Percentiles rank a stretch among this genome's conserved stretches.
phyloP scores from a whole-genome alignment of 768 basidiomycete species.

The Pisolithus microcarpus region DNA sequence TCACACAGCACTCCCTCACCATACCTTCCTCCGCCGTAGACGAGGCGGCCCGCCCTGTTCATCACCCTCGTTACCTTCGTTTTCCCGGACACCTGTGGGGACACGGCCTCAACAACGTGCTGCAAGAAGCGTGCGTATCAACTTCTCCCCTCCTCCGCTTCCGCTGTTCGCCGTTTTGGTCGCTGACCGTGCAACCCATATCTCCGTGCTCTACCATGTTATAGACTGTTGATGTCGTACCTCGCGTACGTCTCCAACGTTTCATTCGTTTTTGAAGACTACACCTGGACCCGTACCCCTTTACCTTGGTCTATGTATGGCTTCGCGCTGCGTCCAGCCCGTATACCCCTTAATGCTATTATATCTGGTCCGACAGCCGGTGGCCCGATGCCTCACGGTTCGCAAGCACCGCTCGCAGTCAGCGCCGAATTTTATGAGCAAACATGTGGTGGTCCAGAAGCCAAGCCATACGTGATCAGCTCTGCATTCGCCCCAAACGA shows the following conservation, averaged over 20 bases:
- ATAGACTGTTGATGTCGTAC: constrained; percentile 44
- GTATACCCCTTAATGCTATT: constrained; percentile 53
- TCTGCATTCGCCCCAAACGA: constrained; percentile 30
- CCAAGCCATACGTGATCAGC: constrained; percentile 27
- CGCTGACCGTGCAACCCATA: background rate
- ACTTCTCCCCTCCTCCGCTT: background rate
- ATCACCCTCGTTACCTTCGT: constrained; percentile 32
- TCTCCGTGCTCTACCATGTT: background rate
- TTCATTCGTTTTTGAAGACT: constrained; percentile 58
- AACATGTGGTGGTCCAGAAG: constrained; percentile 36
- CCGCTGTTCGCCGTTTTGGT: background rate
- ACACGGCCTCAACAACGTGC: constrained; percentile 53
- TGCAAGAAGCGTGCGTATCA: constrained; percentile 51
- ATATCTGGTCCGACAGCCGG: constrained; percentile 52
- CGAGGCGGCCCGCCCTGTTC: background rate
- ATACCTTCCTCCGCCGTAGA: constrained; percentile 2
- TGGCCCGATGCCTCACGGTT: constrained; percentile 27
- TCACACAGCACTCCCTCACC: constrained; percentile 33
- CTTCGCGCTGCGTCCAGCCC: constrained; percentile 42
- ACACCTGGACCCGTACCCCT: constrained; percentile 50
- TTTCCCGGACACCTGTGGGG: constrained; percentile 55
- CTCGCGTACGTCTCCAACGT: constrained; percentile 44
- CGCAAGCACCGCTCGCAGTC: constrained; percentile 30
- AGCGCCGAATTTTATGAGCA: constrained; percentile 43
- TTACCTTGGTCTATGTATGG: constrained; percentile 50